Percentiles rank a stretch among this genome's conserved stretches.
phyloP scores from a whole-genome alignment of 2,329 filamentous ascomycete genomes.

The Penicillium brevicompactum region DNA sequence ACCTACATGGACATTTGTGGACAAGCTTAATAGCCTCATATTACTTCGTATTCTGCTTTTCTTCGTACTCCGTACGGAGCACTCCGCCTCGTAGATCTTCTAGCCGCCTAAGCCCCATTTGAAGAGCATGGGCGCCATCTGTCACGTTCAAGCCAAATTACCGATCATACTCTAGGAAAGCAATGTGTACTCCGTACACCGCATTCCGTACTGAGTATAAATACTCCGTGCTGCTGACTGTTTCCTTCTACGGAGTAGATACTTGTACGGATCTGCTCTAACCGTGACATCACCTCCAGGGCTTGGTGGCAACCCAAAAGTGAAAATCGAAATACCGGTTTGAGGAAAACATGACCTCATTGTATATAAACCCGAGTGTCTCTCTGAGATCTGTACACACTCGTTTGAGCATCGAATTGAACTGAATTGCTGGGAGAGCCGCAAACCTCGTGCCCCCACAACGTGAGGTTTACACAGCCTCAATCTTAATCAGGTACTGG shows the following conservation, averaged over 20 bases:
- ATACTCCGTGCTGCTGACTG: neutral
- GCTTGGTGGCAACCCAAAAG: neutral
- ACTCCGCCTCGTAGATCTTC: neutral
- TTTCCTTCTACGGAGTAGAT: neutral
- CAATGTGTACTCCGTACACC: too few relatives aligned
- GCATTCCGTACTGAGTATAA: neutral
- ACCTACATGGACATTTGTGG: neutral
- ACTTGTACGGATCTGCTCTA: neutral
- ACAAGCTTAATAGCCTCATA: too few relatives aligned
- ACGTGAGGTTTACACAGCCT: slow-evolving; percentile 28
- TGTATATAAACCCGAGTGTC: neutral
- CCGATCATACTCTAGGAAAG: too few relatives aligned
- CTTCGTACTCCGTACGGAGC: neutral
- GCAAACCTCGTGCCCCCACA: slow-evolving; percentile 20
- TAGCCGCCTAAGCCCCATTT: neutral
- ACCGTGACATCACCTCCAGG: slow-evolving; percentile 7
- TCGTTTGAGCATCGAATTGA: too few relatives aligned
- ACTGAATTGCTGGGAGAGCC: slow-evolving; percentile 5
- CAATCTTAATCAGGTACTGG: slow-evolving; percentile 18
- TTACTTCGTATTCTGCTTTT: too few relatives aligned
- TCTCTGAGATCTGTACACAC: neutral
- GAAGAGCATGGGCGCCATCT: neutral
- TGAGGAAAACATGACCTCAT: neutral
- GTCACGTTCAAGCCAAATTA: too few relatives aligned
- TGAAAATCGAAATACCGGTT: neutral